phyloP scores from a whole-genome alignment of 306 rosid species.

The Trichosanthes truncata region DNA sequence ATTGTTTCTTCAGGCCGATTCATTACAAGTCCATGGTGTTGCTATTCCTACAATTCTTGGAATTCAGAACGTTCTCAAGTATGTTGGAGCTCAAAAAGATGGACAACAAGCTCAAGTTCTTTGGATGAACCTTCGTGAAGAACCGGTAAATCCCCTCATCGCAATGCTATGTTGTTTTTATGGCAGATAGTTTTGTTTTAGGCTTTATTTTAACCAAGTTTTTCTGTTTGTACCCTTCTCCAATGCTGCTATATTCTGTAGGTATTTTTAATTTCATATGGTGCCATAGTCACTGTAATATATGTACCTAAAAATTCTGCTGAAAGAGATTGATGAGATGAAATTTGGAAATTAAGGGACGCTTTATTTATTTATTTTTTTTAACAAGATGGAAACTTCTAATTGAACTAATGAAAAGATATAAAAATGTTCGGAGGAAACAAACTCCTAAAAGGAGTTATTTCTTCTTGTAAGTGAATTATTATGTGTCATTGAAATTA shows the following conservation, averaged over 20 bases:
- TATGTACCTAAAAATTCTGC: background rate
- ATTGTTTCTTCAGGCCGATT: conserved; percentile 35
- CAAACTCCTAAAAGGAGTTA: background rate
- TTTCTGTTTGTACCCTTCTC: background rate
- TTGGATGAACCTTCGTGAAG: conserved; percentile 93
- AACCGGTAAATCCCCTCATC: conserved; percentile 40
- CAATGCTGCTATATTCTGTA: background rate
- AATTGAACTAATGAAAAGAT: background rate
- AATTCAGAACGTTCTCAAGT: conserved; percentile 69
- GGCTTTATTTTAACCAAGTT: background rate
- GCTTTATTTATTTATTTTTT: background rate
- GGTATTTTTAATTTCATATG: background rate
- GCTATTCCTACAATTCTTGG: conserved; percentile 79
- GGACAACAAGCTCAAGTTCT: conserved; percentile 41
- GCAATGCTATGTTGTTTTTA: background rate
- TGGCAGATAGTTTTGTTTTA: background rate
- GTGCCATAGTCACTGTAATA: background rate
- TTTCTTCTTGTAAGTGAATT: too few species aligned
- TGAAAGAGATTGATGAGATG: background rate
- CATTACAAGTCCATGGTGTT: conserved; percentile 79
- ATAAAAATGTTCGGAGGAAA: background rate
- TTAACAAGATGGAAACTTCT: background rate
- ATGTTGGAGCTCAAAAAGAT: conserved; percentile 52
- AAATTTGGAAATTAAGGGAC: background rate
- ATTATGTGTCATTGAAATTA: too few species aligned